phyloP scores from a whole-genome alignment of 345 rosid genomes.

The Lepidium sativum region DNA sequence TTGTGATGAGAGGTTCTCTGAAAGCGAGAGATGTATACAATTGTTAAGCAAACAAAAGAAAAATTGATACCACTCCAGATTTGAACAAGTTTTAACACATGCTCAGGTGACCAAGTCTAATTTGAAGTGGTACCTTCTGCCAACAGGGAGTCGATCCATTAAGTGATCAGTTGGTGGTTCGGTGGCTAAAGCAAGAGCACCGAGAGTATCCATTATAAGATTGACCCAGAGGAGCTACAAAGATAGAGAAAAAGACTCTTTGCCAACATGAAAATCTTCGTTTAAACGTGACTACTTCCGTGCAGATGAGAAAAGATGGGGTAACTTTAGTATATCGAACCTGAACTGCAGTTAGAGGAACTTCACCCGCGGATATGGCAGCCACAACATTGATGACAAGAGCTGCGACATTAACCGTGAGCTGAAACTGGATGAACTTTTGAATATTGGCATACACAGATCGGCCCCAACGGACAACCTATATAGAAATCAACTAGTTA shows the following conservation, averaged over 20 bases:
- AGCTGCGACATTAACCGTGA: conserved; percentile 94
- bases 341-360: conserved; percentile 97
- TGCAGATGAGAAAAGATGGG: background rate
- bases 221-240: conserved; percentile 95
- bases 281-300: background rate
- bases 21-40: background rate
- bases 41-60: background rate
- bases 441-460: conserved; percentile 98
- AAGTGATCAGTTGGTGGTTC: conserved; percentile 97
- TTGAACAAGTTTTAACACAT: background rate
- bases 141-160: conserved; percentile 87
- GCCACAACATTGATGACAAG: conserved; percentile 90
- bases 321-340: conserved; percentile 25
- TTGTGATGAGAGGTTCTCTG: conserved; percentile 96
- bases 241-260: background rate
- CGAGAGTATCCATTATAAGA: conserved; percentile 98
- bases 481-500: conserved; percentile 11
- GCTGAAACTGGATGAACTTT: conserved; percentile 98
- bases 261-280: background rate
- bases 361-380: conserved; percentile 88
- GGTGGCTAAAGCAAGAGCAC: conserved; percentile 95
- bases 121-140: conserved; percentile 56
- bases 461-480: conserved; percentile 99
- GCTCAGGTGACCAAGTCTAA: background rate
- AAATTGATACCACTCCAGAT: background rate